Base-by-base conservation (phyloP, 805 yeast species). In the Saccharomycopsis vini region DNA sequence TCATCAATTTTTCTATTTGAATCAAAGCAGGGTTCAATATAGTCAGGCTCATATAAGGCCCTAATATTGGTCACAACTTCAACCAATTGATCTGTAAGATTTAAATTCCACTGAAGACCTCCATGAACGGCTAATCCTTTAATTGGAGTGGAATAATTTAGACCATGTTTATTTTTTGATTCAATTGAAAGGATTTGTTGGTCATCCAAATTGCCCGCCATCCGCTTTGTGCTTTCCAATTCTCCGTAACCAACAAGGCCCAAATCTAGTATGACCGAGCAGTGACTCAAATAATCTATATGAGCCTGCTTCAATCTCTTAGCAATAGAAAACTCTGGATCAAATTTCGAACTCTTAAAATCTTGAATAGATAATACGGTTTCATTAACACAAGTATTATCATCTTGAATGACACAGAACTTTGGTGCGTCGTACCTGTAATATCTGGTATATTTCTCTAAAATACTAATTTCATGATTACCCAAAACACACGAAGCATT, bases 401-500 rank as follows among this genome's bases (percentile, higher is more conserved):
- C 18, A 21, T 66, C 69, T 3, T 71, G 65, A 47, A 66, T 68
- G 40, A 50, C 46, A 13, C 44, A 53, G 50, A 63, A 59, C 35
- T 44, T 51, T 19, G 72, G 66, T 24, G 58, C 54, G 33, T 54
- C 53, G 44, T 77, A 61, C 21, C 73, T 72, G 59, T 77, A 88
- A 54, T 65, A 71, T 47, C 62, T 74, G 20, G 80, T 75, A 56
- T 86, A 86, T 54, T 79, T 64, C 43, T 77, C 70, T 51, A 89
- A 56, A 9, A 82, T 72, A 48, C 77, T 79, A 49, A 80, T 69
- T 61, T 89, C 97, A 60, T 90, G 96, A 64, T 89, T 89, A 0
- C 97, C 97, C 46, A 92, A 64, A 2, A 89, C 76, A 57, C 95
- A 88, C 43, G 75, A 77, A 13, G 84, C 72, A 13, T 73, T 64